phyloP scores from a whole-genome alignment of 768 basidiomycete species.

The Trametes maxima region DNA sequence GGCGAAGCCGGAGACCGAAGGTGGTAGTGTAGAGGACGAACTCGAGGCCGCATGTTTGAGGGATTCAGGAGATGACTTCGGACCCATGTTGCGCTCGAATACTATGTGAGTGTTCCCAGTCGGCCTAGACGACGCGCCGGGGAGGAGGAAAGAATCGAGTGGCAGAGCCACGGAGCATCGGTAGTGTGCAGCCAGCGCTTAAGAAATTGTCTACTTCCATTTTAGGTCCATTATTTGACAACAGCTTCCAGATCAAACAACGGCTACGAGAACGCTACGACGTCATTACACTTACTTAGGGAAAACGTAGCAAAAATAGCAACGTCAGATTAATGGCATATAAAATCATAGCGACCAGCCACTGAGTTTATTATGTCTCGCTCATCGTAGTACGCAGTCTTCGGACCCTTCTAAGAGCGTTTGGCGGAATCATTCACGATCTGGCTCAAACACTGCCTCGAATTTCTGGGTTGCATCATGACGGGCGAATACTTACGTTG shows the following conservation, averaged over 20 bases:
- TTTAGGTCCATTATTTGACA: constrained; percentile 14
- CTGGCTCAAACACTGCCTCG: too few relatives aligned
- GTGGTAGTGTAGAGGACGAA: constrained; percentile 23
- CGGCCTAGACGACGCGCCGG: neutral
- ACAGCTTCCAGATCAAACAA: constrained; percentile 15
- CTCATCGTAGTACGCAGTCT: too few relatives aligned
- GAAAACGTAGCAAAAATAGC: too few relatives aligned
- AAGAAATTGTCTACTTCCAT: neutral
- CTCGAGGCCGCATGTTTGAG: neutral
- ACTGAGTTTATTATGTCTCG: too few relatives aligned
- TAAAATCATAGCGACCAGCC: too few relatives aligned
- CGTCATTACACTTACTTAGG: too few relatives aligned
- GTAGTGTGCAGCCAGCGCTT: neutral
- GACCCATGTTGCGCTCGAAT: constrained; percentile 1
- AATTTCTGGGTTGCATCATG: too few relatives aligned
- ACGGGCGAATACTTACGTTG: neutral
- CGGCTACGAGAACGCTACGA: too few relatives aligned
- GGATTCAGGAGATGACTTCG: neutral
- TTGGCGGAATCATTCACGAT: too few relatives aligned
- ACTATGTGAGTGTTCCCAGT: neutral
- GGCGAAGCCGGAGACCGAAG: constrained; percentile 48
- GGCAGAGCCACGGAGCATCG: too few relatives aligned
- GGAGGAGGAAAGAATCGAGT: neutral
- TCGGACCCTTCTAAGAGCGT: too few relatives aligned
- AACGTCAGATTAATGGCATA: too few relatives aligned